Evolutionary conservation across 2,329 filamentous ascomycete species (phyloP), one percentile per base, ranked within the genome.

Genomic region (Ophiostoma perfectum): DNA sequence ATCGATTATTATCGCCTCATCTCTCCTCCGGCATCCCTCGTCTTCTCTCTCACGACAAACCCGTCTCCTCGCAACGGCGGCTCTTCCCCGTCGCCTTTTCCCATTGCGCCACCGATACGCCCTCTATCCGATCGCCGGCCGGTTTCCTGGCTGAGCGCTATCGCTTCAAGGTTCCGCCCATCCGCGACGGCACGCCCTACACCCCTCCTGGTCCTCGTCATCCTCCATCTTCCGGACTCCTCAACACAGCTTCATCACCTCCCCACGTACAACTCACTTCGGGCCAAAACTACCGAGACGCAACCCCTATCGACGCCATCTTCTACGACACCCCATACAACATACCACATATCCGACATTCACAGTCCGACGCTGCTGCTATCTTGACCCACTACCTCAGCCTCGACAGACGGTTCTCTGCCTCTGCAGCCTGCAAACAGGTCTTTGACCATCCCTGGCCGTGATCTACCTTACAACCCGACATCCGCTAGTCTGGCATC

Each of bases 401-500:
- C 8, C 18, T 49, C 18, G 49, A 60, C 63, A 55, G 5, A 55
- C 49, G 27, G 27, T 18, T 27, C 49, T 9, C 3, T 52, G 16
- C 9, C 49, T 52, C 49, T 52, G 18, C 27, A 18, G n/a, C n/a
- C 49, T 55, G 27, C 27, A 27, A 27, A 27, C 27, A 2, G 27
- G 27, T 27, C 27, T 27, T 27, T 27, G 27, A 27, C 27, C 27
- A 27, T 27, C 27, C 49, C 49, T 27, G 14, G 36, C 44, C 18
- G 41, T 27, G 58, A 38, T 8, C 18, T 16, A 12, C 11, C 9
- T 6, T 63, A 39, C 38, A 42, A 4, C 58, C 38, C 58, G 16
- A 42, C 16, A 63, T 42, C 38, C 41, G 47, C 36, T 39, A 60
- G n/a, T 36, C 65, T 66, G 84, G 84, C 84, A 78, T 85, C 81